Percentiles rank a stretch among this genome's conserved stretches.
Conservation (phyloP, 2,329 filamentous ascomycete species). For the Pestalotiopsis sp. region DNA sequence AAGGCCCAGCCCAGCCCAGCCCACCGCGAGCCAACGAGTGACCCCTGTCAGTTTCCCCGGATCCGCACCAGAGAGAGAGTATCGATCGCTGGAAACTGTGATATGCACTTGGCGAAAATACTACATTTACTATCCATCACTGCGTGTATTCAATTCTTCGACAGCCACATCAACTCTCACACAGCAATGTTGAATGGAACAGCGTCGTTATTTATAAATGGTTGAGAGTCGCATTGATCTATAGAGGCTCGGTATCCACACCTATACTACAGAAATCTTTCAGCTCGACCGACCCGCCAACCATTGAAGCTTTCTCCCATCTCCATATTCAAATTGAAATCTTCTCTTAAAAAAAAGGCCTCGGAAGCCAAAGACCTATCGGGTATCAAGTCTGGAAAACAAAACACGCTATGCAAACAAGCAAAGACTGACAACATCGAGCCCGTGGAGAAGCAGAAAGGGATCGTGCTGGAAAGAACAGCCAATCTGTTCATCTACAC, state of each 20-base stretch:
- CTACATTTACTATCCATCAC: not conserved
- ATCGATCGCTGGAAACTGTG: not conserved
- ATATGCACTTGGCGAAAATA: not conserved
- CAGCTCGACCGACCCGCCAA: conserved; percentile 16
- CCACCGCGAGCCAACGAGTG: not conserved
- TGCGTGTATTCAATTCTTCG: not conserved
- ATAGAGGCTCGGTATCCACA: not conserved
- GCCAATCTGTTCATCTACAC: not conserved
- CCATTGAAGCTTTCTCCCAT: conserved; percentile 14
- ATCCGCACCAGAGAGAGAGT: not conserved
- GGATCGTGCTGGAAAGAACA: not conserved
- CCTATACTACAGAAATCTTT: not conserved
- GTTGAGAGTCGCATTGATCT: conserved; percentile 8
- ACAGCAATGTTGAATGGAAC: not conserved
- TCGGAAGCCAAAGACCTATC: not conserved
- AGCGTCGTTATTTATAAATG: not conserved
- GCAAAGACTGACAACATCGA: not conserved
- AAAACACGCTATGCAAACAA: not conserved
- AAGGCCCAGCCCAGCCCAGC: not conserved
- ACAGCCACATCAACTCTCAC: not conserved
- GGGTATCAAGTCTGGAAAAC: not conserved
- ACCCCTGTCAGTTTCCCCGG: not conserved
- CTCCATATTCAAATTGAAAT: not conserved
- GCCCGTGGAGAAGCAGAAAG: not conserved
- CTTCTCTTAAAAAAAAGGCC: not conserved